A percentile compares a stretch with the other conserved stretches of the same genome.
Conservation (phyloP, 805 yeast species). For the Kurtzmaniella cleridarum region DNA sequence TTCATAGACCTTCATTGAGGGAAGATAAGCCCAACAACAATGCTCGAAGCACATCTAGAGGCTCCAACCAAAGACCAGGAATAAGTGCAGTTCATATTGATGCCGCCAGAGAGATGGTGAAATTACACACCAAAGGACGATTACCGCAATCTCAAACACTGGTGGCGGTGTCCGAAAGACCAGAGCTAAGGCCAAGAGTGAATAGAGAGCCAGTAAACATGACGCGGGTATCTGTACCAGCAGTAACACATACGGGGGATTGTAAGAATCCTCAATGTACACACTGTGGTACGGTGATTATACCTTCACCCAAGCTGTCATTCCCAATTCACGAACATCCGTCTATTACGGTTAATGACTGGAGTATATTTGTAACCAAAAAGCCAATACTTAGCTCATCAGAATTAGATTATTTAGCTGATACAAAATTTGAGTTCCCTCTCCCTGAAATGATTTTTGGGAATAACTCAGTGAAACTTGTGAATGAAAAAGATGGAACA, state of each 20-base stretch:
- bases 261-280: slow-evolving; percentile 47
- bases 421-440: slow-evolving; percentile 60
- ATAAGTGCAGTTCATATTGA: slow-evolving; percentile 52
- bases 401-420: slow-evolving; percentile 69
- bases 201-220: slow-evolving; percentile 11
- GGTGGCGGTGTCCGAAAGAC: background rate
- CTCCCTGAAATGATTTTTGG: slow-evolving; percentile 98
- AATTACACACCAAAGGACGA: slow-evolving; percentile 43
- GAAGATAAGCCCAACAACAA: slow-evolving; percentile 17
- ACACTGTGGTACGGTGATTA: slow-evolving; percentile 67
- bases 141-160: slow-evolving; percentile 6
- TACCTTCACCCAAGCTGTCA: slow-evolving; percentile 70
- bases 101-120: slow-evolving; percentile 61
- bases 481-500: slow-evolving; percentile 27
- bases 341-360: slow-evolving; percentile 61
- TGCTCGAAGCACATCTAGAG: background rate
- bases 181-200: slow-evolving; percentile 3
- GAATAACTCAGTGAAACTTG: slow-evolving; percentile 58
- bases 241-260: slow-evolving; percentile 30
- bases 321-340: slow-evolving; percentile 63
- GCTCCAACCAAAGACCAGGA: slow-evolving; percentile 18
- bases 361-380: slow-evolving; percentile 71
- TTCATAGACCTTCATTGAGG: slow-evolving; percentile 28
- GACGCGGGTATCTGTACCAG: slow-evolving; percentile 36
- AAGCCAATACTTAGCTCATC: slow-evolving; percentile 70